phyloP scores from a whole-genome alignment of 768 basidiomycete genomes.

The Boletus eberwhitei region DNA sequence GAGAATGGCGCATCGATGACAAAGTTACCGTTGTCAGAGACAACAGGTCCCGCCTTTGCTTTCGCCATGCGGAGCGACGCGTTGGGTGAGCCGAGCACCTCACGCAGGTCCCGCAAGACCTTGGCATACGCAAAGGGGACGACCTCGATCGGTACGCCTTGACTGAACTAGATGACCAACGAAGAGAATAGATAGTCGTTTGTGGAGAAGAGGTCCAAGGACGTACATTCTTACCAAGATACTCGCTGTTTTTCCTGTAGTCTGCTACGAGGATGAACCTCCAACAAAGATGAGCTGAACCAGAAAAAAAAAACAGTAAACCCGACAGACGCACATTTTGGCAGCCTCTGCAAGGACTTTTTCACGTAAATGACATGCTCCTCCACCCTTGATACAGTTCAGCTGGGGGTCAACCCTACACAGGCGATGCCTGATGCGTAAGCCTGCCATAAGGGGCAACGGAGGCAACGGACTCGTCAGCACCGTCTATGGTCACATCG shows the following conservation, averaged over 20 bases:
- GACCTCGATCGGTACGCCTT: slow-evolving; percentile 95
- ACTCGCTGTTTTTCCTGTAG: slow-evolving; percentile 86
- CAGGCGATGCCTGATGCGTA: not conserved
- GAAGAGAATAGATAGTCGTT: not conserved
- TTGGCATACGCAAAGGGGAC: slow-evolving; percentile 94
- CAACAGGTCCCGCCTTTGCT: slow-evolving; percentile 92
- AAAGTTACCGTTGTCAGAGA: slow-evolving; percentile 97
- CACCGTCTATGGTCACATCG: slow-evolving; percentile 97
- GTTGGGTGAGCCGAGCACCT: slow-evolving; percentile 58
- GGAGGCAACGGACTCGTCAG: slow-evolving; percentile 73
- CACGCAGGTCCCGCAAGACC: slow-evolving; percentile 69
- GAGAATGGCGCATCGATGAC: slow-evolving; percentile 95
- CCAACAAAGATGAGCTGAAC: slow-evolving; percentile 51
- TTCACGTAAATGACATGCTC: slow-evolving; percentile 93
- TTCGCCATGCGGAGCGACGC: slow-evolving; percentile 91
- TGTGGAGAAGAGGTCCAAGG: not conserved
- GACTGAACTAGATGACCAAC: slow-evolving; percentile 53
- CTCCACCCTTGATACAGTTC: slow-evolving; percentile 96
- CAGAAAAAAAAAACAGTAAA: not conserved
- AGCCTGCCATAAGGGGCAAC: not conserved
- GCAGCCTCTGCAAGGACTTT: slow-evolving; percentile 98
- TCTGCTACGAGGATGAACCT: slow-evolving; percentile 87
- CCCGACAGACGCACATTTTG: slow-evolving; percentile 49
- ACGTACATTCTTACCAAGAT: slow-evolving; percentile 79
- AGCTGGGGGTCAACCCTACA: slow-evolving; percentile 77